Base-by-base conservation (phyloP, 1,284 basidiomycete species). In the Ceratobasidium sp. region DNA sequence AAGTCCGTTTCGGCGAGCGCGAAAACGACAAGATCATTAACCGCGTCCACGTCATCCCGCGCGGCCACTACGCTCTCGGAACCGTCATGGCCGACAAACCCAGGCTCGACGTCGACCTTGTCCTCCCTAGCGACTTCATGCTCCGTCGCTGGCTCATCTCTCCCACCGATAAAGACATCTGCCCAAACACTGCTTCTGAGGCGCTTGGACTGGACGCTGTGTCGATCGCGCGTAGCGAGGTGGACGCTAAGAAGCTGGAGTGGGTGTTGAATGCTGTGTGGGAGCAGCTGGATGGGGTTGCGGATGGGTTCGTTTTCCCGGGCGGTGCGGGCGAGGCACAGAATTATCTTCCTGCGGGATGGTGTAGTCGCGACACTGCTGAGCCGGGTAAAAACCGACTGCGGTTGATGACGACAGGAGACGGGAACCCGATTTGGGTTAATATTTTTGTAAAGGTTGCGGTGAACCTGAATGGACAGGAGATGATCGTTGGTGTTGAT, bases 391-490 rank as follows among this genome's bases (percentile, higher is more conserved):
- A n/a, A 28, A 57, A 57, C 26, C 50, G 66, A 18, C 38, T 69
- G 16, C 52, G 50, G 26, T 41, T 69, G 4, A 21, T 54, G 26
- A 21, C 52, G 1, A 13, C 18, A 28, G 41, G 35, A 14, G 49
- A 26, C 49, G 14, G 14, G 35, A 44, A 44, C 7, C 64, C 50
- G 50, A 14, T 70, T 7, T 3, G 35, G 14, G 26, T 58, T 11
- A 69, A 69, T 28, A 11, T 70, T 41, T 58, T 58, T 49, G n/a
- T 70, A 52, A 70, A 58, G 44, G 67, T 70, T 30, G 41, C 67
- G 67, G 21, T 70, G 23, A 11, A 35, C 23, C 23, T 70, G 11
- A 47, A 59, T 44, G 67, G 54, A 9, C 54, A 70, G 55, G 67
- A 70, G 6, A 5, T 58, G 67, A 44, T 70, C 21, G 54, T 70